Base-by-base conservation (phyloP, 306 rosid genomes). In the Trichosanthes truncata region DNA sequence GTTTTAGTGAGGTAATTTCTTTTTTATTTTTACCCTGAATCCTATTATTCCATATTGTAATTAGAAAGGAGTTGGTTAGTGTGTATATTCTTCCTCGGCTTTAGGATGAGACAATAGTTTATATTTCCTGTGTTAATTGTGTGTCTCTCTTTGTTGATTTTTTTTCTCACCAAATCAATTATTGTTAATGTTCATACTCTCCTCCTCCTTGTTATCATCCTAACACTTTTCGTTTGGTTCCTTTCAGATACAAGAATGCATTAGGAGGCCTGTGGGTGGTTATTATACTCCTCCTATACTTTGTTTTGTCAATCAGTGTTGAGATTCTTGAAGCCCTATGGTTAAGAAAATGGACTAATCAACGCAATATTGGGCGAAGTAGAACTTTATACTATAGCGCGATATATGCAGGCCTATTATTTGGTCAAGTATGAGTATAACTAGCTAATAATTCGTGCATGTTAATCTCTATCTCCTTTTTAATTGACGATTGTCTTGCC, bases 201-300 rank as follows among this genome's bases (percentile, higher is more conserved):
- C 14, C 7, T 6, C 14, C 7, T 3, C 4, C 14, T 9, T 11
- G 1, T 6, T 12, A 31, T 56, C 53, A 33, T n/a, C 55, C 62
- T 29, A 38, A 77, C 23, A 5, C 9, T 29, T 41, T 43, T 60
- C n/a, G 14, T 41, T 60, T 60, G 38, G 17, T 48, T 60, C 40
- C 72, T 57, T 78, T 18, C 86, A 93, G 97, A 89, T 94, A 94
- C 79, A 88, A 83, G 83, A 80, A 89, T 78, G 96, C 97, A 21
- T 41, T 94, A n/a, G 98, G 98, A 84, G 98, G 96, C 80, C 74
- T 87, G 57, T 92, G 98, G 92, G 92, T 89, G 65, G 94, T 94
- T 78, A 29, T 61, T 61, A 75, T 90, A 83, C 33, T 29, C 33
- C 93, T 94, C 52, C 46, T 81, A 33, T 94, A 93, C 88, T 92